A percentile compares a stretch with the other conserved stretches of the same genome.
phyloP scores from a whole-genome alignment of 345 rosid genomes.

The Citropsis articulata region DNA sequence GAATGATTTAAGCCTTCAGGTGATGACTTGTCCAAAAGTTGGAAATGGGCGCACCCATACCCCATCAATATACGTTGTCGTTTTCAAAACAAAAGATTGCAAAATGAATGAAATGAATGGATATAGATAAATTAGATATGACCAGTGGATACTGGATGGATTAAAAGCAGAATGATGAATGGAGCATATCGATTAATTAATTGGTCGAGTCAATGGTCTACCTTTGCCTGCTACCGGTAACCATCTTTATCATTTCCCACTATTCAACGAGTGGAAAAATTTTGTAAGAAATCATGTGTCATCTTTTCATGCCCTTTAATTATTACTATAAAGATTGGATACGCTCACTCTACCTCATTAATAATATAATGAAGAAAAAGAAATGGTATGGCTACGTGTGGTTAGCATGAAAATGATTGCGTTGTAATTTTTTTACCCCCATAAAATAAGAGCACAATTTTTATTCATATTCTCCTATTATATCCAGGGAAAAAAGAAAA shows the following conservation, averaged over 20 bases:
- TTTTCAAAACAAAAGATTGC: background rate
- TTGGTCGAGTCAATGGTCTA: slow-evolving; percentile 1
- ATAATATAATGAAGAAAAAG: background rate
- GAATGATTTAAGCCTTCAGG: too few relatives aligned
- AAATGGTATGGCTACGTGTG: background rate
- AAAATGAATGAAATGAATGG: too few relatives aligned
- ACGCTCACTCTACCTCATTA: background rate
- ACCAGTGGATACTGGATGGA: background rate
- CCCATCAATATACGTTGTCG: background rate
- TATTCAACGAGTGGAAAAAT: background rate
- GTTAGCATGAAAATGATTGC: background rate
- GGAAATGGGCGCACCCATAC: too few relatives aligned
- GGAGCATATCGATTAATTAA: background rate
- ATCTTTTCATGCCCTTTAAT: background rate
- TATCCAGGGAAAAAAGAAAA: too few relatives aligned
- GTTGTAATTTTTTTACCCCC: background rate
- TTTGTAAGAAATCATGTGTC: background rate
- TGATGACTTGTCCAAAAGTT: too few relatives aligned
- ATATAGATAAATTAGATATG: too few relatives aligned
- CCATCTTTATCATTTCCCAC: background rate
- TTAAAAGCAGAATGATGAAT: background rate
- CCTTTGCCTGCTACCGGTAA: background rate
- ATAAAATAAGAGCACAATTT: too few relatives aligned
- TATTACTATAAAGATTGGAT: background rate
- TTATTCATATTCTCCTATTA: too few relatives aligned